Evolutionary conservation across 2,329 filamentous ascomycete genomes (phyloP).

Genomic region (Fusarium foetens): DNA sequence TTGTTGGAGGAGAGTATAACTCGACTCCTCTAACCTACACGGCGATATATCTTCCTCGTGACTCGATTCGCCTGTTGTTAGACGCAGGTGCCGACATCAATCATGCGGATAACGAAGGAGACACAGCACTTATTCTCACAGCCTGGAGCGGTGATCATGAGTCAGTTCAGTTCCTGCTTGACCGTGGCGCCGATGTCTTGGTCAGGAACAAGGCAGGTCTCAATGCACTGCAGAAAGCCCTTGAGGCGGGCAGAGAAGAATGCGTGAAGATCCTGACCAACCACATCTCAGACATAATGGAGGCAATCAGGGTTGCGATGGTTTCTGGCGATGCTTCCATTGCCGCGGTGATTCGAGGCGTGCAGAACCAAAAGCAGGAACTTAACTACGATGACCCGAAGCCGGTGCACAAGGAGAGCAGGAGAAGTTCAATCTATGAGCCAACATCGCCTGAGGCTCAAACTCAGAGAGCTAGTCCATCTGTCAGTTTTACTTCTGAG

Average conservation of each 20-base stretch:
- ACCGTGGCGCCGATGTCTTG: conserved; percentile 22
- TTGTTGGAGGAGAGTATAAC: conserved; percentile 48
- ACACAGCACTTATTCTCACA: conserved; percentile 54
- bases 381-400: conserved; percentile 19
- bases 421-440: background rate
- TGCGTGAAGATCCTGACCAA: conserved; percentile 49
- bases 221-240: conserved; percentile 21
- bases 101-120: conserved; percentile 47
- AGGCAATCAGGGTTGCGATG: conserved; percentile 22
- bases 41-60: conserved; percentile 47
- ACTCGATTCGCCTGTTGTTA: conserved; percentile 48
- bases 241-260: conserved; percentile 1
- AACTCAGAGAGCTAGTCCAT: background rate
- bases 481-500: background rate
- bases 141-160: conserved; percentile 46
- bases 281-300: conserved; percentile 37
- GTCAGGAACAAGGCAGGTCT: background rate
- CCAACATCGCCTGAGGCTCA: background rate
- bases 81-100: conserved; percentile 53
- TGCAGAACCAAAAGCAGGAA: conserved; percentile 22
- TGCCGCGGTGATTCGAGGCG: conserved; percentile 18
- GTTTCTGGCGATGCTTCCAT: conserved; percentile 18
- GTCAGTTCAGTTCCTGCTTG: conserved; percentile 18
- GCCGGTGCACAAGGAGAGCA: background rate
- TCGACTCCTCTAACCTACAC: conserved; percentile 53